Evolutionary conservation across 192 early-diverging fungal genomes (phyloP), one percentile per base, ranked within the genome.

Genomic region (Backusella tarrabulga): DNA sequence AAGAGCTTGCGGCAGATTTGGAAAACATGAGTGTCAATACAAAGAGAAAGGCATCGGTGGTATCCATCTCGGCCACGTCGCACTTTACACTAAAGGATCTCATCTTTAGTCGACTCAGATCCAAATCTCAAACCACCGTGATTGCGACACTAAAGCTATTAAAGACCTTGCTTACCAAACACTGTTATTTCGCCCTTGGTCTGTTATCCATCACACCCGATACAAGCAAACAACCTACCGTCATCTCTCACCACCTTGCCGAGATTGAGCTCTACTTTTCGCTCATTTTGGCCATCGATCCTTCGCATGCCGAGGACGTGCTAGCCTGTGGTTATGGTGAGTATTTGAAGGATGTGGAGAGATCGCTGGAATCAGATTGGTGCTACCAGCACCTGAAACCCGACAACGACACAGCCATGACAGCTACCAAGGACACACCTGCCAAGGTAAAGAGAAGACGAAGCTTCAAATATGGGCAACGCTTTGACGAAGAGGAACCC

Each of bases 61-160:
- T 63, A 3, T 63, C 56, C 23, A 63, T 63, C 3, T 88, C 81
- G 38, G 83, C 87, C 3, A 72, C 67, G 12, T 84, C 83, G 19
- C 83, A 88, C 3, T 95, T 95, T 77, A 95, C 89, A 3, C 85
- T 95, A 38, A 91, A 92, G 74, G 93, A 95, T 71, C 84, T 99
- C 3, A 87, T 99, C 19, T 88, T 97, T 56, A 94, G 95, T 6
- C 94, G 97, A 38, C 84, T 99, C 41, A 90, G 93, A 75, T 97
- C 97, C 2, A 85, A 93, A 17, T 97, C 95, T 0, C 93, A 92
- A 72, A 89, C 93, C 34, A 94, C 96, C 6, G 94, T 97, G 4
- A 93, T 94, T 68, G 92, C 92, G 0, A 92, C 95, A 0, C 85
- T 97, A 17, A 95, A 93, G 69, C 78, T 99, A 34, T 81, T 97